Percentiles rank a stretch among this genome's conserved stretches.
Evolutionary conservation across 352 stramenopile species (phyloP).

Genomic region (Phytopythium litorale): DNA sequence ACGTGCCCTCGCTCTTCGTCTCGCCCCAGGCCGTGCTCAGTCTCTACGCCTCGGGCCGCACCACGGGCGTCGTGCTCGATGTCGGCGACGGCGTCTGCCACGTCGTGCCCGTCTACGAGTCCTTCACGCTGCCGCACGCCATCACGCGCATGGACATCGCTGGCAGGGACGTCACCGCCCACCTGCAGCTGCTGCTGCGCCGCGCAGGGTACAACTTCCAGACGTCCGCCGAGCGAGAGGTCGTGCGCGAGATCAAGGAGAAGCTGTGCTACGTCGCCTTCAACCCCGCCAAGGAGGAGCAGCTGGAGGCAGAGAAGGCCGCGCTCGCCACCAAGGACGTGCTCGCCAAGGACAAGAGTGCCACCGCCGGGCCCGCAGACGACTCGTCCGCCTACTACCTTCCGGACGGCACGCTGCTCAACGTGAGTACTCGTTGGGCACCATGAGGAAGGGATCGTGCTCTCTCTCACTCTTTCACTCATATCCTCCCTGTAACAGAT

Average conservation of each 20-base stretch:
- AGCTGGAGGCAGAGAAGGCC: conserved; percentile 70
- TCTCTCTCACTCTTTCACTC: conserved; percentile 1
- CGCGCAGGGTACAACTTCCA: conserved; percentile 84
- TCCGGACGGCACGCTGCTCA: conserved; percentile 80
- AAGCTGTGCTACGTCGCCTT: conserved; percentile 85
- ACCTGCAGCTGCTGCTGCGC: conserved; percentile 74
- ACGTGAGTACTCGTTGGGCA: conserved; percentile 27
- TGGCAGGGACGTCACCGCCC: conserved; percentile 78
- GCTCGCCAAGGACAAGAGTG: conserved; percentile 43
- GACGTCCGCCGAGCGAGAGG: conserved; percentile 85
- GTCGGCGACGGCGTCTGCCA: conserved; percentile 86
- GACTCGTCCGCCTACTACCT: conserved; percentile 75
- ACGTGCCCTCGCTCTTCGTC: conserved; percentile 84
- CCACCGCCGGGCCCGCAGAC: conserved; percentile 24
- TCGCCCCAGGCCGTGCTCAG: conserved; percentile 83
- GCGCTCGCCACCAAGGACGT: conserved; percentile 45
- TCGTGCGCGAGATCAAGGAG: conserved; percentile 89
- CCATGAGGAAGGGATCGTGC: neutral
- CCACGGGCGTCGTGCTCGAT: conserved; percentile 85
- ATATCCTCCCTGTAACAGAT: conserved; percentile 32
- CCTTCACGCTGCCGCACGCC: conserved; percentile 77
- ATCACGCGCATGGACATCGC: conserved; percentile 81
- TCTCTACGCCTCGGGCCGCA: conserved; percentile 87
- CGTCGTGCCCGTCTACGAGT: conserved; percentile 85
- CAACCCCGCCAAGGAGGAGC: conserved; percentile 80